Evolutionary conservation across 371 early-diverging fungal genomes (phyloP).

Genomic region (Lichtheimia corymbifera): DNA sequence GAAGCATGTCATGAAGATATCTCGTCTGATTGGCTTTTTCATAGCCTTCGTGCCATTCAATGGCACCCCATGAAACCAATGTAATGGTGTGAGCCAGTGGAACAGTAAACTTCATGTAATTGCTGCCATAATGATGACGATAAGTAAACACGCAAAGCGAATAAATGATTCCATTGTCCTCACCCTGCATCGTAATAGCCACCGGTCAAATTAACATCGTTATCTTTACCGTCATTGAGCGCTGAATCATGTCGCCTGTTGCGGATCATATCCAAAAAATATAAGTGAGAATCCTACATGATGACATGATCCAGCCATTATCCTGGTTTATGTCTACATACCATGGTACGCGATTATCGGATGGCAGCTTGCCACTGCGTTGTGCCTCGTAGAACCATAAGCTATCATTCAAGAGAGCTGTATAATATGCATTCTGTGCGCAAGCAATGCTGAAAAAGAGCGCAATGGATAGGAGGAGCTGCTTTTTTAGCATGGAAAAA

Average conservation of each 20-base stretch:
- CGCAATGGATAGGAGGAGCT: background rate
- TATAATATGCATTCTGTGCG: constrained; percentile 15
- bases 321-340: background rate
- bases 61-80: constrained; percentile 58
- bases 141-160: background rate
- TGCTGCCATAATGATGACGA: constrained; percentile 22
- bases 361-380: constrained; percentile 46
- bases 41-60: constrained; percentile 61
- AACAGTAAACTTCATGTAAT: constrained; percentile 65
- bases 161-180: background rate
- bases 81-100: constrained; percentile 58
- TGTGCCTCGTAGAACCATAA: constrained; percentile 57
- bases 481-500: too few species aligned
- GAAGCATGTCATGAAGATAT: constrained; percentile 52
- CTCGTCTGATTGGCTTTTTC: constrained; percentile 48
- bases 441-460: background rate
- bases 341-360: constrained; percentile 49
- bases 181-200: constrained; percentile 48
- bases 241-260: constrained; percentile 52
- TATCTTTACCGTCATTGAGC: constrained; percentile 48
- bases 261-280: background rate
- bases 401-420: constrained; percentile 34
- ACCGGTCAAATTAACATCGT: constrained; percentile 45
- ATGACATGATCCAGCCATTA: background rate
- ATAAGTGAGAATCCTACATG: background rate